Evolutionary conservation across 208 protist species (phyloP), one percentile per base, ranked within the genome.

Genomic region (Naegleria lovaniensis): DNA sequence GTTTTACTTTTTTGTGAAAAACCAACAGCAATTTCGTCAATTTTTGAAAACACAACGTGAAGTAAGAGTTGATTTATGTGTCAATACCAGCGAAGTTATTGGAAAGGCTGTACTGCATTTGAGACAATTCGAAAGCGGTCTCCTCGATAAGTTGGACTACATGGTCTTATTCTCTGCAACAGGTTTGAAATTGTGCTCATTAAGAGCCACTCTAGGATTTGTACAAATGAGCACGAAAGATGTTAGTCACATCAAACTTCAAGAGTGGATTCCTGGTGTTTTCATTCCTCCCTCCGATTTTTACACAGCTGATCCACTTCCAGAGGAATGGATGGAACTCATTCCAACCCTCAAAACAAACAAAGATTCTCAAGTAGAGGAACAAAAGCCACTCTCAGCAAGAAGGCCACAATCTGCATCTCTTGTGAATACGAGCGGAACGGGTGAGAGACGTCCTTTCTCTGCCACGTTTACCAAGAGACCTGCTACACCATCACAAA

Each of bases 241-340:
- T n/a, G 40, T 67, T 6, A 39, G 33, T 22, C 39, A 90, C 59
- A 15, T 90, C 36, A 84, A 48, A n/a, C 29, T 90, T 9, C 13
- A 15, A 40, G 29, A 22, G 15, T 83, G 86, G 22, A 67, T 36
- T 76, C 22, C 40, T 22, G 88, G 88, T 51, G 36, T 90, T 36
- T 90, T 48, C 41, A 51, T 90, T n/a, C 88, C 88, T 52, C 67
- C 88, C 1, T 9, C 33, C 15, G 88, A 90, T 51, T 91, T 91
- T 41, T 88, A 39, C 48, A 91, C 67, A 25, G 90, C 76, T 25
- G 90, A 91, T 52, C 90, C 90, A 9, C 51, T 91, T 83, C 90
- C 90, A 58, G 90, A 43, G 13, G 90, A 91, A n/a, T 91, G 90
- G 90, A 91, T 91, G 75, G 67, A 84, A 55, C 38, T 55, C 15